Evolutionary conservation across 2,329 filamentous ascomycete species (phyloP), one percentile per base, ranked within the genome.

Genomic region (Fusarium anthophilum): DNA sequence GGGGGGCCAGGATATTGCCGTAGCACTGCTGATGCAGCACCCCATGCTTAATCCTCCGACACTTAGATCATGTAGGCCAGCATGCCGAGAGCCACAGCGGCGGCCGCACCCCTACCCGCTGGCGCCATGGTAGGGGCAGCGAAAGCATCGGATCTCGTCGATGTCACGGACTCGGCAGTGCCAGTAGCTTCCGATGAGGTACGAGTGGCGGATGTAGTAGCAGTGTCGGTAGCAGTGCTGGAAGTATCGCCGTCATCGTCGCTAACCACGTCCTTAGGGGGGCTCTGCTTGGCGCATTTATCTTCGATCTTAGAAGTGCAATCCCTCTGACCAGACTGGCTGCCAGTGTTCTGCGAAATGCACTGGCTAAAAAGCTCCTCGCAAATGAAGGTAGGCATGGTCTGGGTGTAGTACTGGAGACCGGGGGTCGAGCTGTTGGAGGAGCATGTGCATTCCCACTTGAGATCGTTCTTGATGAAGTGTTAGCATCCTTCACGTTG

Each of bases 381-480:
- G 83, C 89, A 91, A 77, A 89, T 85, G 77, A 87, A 89, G 64
- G 82, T 84, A 54, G 85, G 84, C 73, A 90, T 81, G 6, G 87
- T 88, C 82, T 89, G 84, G 55, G 70, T 75, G 82, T 88, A 90
- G 79, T 86, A 84, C 79, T 88, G 82, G 51, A 90, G 84, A 66
- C 86, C 86, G 20, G 88, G 87, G 12, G 83, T 82, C 53, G 83
- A 84, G 76, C 79, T 81, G 80, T 89, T 88, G 72, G 80, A 76
- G 39, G 78, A 60, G 83, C 88, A 90, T 22, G 80, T 83, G 80
- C 88, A 90, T 22, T 78, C 73, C 81, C 84, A 90, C 60, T 80
- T 73, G 48, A 90, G 83, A 48, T 82, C 83, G 45, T 62, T 60
- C 85, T 88, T 70, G 48, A 54, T 13, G 22, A 39, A 24, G 28